phyloP scores from a whole-genome alignment of 768 basidiomycete genomes.

The Termitomyces sp. region DNA sequence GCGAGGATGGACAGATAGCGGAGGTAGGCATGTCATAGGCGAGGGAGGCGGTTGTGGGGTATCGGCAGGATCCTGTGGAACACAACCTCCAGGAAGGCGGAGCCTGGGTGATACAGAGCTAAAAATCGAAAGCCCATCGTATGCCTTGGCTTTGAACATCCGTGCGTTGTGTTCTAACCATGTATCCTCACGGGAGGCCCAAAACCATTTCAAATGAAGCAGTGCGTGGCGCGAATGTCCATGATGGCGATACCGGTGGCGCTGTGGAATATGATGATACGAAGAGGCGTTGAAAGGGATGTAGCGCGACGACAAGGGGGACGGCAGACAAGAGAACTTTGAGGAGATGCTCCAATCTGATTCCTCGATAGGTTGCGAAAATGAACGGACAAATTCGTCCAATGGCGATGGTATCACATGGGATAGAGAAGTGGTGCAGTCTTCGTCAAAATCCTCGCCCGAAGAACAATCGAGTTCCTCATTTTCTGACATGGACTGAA shows the following conservation, averaged over 20 bases:
- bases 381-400: constrained; percentile 9
- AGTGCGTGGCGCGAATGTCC: constrained; percentile 62
- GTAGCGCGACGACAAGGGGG: constrained; percentile 30
- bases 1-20: constrained; percentile 50
- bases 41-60: constrained; percentile 9
- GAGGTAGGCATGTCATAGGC: constrained; percentile 19
- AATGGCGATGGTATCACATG: background rate
- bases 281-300: constrained; percentile 11
- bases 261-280: constrained; percentile 22
- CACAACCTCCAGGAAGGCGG: constrained; percentile 1
- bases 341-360: constrained; percentile 19
- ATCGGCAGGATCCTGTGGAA: constrained; percentile 14
- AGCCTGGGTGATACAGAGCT: constrained; percentile 13
- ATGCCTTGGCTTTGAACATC: constrained; percentile 19
- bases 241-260: constrained; percentile 47
- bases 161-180: constrained; percentile 35
- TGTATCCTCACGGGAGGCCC: constrained; percentile 50
- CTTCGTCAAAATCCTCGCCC: constrained; percentile 18
- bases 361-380: constrained; percentile 7
- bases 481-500: constrained; percentile 6
- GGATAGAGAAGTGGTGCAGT: constrained; percentile 12
- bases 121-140: constrained; percentile 21
- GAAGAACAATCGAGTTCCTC: constrained; percentile 20
- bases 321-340: constrained; percentile 34
- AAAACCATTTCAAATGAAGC: constrained; percentile 56